phyloP scores from a whole-genome alignment of 2,329 filamentous ascomycete genomes.

The Aureobasidium sp. region DNA sequence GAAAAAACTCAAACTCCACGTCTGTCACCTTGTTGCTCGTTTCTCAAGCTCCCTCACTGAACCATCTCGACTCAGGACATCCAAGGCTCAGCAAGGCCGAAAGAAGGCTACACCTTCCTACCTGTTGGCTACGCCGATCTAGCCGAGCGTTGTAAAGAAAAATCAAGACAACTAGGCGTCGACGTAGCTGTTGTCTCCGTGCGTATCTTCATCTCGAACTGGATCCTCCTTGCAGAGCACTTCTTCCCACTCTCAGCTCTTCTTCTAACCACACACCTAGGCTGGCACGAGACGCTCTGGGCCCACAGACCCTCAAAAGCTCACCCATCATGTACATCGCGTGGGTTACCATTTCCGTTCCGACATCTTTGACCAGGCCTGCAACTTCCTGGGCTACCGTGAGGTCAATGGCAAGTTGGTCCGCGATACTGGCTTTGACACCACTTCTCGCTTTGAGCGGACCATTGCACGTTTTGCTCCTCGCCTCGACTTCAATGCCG shows the following conservation, averaged over 20 bases:
- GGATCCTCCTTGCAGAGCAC: neutral
- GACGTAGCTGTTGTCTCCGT: slow-evolving; percentile 56
- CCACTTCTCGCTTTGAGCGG: slow-evolving; percentile 13
- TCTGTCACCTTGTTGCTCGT: slow-evolving; percentile 26
- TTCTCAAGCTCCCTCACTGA: neutral
- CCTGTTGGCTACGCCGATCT: slow-evolving; percentile 54
- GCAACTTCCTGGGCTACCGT: slow-evolving; percentile 43
- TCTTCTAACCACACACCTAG: neutral
- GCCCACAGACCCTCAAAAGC: slow-evolving; percentile 24
- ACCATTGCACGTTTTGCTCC: slow-evolving; percentile 14
- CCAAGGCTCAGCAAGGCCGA: slow-evolving; percentile 34
- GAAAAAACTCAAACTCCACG: slow-evolving; percentile 49
- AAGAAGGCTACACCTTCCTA: slow-evolving; percentile 55
- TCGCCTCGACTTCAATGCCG: slow-evolving; percentile 3
- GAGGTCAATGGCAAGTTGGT: slow-evolving; percentile 22
- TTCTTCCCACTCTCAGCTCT: neutral
- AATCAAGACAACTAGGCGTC: slow-evolving; percentile 48
- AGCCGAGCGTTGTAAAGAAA: slow-evolving; percentile 53
- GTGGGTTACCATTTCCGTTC: slow-evolving; percentile 58
- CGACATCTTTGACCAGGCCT: slow-evolving; percentile 52
- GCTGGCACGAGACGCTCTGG: slow-evolving; percentile 16
- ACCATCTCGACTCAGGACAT: neutral
- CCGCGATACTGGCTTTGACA: slow-evolving; percentile 23
- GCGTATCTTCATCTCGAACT: slow-evolving; percentile 28
- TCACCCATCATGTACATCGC: slow-evolving; percentile 55